A percentile compares a stretch with the other conserved stretches of the same genome.
Evolutionary conservation across 352 stramenopile species (phyloP).

Genomic region (Globisporangium cylindrosporum): DNA sequence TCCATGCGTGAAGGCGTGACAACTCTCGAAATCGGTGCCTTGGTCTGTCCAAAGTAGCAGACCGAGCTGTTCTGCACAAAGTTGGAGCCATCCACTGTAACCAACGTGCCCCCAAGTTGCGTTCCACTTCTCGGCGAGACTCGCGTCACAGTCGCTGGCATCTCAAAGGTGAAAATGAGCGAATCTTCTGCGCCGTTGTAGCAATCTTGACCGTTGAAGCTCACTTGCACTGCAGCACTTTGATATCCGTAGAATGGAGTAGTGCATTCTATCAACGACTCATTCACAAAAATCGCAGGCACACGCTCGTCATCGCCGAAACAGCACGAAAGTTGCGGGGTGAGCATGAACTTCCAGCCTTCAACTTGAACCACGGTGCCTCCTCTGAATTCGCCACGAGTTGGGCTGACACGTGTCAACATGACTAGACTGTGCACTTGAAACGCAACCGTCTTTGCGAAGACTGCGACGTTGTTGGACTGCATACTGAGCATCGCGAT

Average conservation of each 20-base stretch:
- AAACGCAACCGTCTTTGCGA: constrained; percentile 18
- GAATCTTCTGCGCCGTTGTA: constrained; percentile 26
- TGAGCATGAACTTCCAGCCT: constrained; percentile 53
- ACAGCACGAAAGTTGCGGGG: constrained; percentile 55
- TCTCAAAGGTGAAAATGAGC: constrained; percentile 43
- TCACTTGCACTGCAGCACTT: constrained; percentile 35
- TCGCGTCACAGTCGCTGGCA: constrained; percentile 25
- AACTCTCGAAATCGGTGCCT: constrained; percentile 21
- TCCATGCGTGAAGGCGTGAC: constrained; percentile 37
- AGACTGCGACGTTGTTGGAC: constrained; percentile 14
- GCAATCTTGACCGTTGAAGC: constrained; percentile 58
- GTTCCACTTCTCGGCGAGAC: constrained; percentile 37
- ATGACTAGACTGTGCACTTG: constrained; percentile 28
- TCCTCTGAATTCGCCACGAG: constrained; percentile 28
- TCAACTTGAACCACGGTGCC: constrained; percentile 39
- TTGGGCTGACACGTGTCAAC: constrained; percentile 28
- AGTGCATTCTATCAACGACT: constrained; percentile 49
- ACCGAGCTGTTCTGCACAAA: constrained; percentile 40
- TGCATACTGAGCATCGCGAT: constrained; percentile 23
- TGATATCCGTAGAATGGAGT: constrained; percentile 33
- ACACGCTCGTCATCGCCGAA: constrained; percentile 49
- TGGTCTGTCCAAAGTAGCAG: constrained; percentile 34
- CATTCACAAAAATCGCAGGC: constrained; percentile 62
- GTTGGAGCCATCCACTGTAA: constrained; percentile 35
- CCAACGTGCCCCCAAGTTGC: constrained; percentile 48